Base-by-base conservation (phyloP, 2,329 filamentous ascomycete species). In the Scortechinia acanthostroma region DNA sequence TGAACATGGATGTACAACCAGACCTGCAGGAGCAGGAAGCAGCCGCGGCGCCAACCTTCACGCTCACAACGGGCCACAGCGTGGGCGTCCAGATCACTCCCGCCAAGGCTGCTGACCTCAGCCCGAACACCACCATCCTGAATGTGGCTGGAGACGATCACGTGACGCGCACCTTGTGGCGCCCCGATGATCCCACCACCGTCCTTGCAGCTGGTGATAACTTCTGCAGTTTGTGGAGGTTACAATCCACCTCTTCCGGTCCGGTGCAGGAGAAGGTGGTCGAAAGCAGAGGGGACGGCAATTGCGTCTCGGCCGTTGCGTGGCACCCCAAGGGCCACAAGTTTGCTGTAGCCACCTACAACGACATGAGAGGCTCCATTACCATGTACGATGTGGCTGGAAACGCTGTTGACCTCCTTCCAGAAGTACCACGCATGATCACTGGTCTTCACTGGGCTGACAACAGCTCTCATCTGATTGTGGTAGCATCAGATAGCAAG, bases 81-180 rank as follows among this genome's bases (percentile, higher is more conserved):
- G 57, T 65, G 51, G 68, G 64, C 48, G 61, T 71, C 47, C 69
- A 72, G 55, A 70, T 66, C 52, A 58, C 58, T 43, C 64, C 68
- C 55, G 66, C 68, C 57, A 72, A 71, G 57, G 63, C 68, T 40
- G 57, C 62, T 49, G 67, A 72, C 54, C 60, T 73, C 46, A 59
- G 58, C 30, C 60, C 65, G 37, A 57, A 67, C 52, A 69, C 69
- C 51, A 59, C 58, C 48, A 54, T 70, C 19, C 53, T 73, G 22
- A 57, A 66, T 53, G 51, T 62, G 47, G 55, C 57, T 45, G 50
- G 51, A 23, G 52, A 57, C 14, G 55, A 57, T 43, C 64, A 68
- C 58, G 63, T 73, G 54, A 63, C 61, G 2, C 56, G 58, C 3
- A 55, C 60, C 3, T 49, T 59, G 42, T 73, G 70, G 70, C 65